phyloP scores from a whole-genome alignment of 2,329 filamentous ascomycete species.

The Thelonectria discophora region DNA sequence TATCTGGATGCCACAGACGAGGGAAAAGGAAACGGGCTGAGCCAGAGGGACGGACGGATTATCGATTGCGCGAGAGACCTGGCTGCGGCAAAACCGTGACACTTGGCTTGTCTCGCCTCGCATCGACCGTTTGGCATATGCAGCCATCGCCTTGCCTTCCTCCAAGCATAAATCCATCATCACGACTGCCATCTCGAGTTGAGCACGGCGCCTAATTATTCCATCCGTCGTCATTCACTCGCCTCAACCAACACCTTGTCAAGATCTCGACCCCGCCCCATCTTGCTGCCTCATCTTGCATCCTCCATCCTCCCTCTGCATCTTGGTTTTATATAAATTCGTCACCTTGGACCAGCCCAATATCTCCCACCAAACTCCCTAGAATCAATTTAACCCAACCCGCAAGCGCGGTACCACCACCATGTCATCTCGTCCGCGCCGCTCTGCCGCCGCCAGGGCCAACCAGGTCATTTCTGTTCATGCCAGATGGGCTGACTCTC shows the following conservation, averaged over 20 bases:
- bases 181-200: slow-evolving; percentile 13
- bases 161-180: neutral
- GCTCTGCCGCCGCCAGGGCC: slow-evolving; percentile 54
- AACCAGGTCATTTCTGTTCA: slow-evolving; percentile 55
- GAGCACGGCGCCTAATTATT: slow-evolving; percentile 26
- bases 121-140: neutral
- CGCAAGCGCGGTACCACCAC: slow-evolving; percentile 37
- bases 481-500: slow-evolving; percentile 53
- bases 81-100: neutral
- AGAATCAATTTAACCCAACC: slow-evolving; percentile 11
- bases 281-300: no score
- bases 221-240: slow-evolving; percentile 23
- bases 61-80: neutral
- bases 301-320: slow-evolving; percentile 2
- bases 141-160: neutral
- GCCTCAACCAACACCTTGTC: slow-evolving; percentile 10
- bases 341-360: neutral
- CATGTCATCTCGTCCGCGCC: slow-evolving; percentile 60
- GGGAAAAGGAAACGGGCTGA: neutral
- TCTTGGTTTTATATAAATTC: slow-evolving; percentile 2
- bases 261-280: neutral
- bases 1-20: slow-evolving; percentile 5
- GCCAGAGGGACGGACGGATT: neutral
- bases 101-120: neutral
- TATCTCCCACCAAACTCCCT: slow-evolving; percentile 14